phyloP scores from a whole-genome alignment of 2,329 filamentous ascomycete genomes.

The Pseudogymnoascus sp. region DNA sequence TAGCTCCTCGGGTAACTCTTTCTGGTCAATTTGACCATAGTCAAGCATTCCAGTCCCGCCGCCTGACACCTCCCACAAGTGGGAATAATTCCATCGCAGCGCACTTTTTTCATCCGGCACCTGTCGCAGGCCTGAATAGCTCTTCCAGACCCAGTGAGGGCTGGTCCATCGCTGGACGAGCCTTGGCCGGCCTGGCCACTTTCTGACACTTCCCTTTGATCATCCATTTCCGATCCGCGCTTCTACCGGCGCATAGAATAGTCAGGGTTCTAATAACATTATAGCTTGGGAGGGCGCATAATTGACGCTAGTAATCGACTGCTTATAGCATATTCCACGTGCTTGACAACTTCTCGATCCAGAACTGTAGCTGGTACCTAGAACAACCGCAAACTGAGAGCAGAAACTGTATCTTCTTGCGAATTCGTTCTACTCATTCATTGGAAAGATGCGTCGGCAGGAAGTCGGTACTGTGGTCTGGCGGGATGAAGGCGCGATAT shows the following conservation, averaged over 20 bases:
- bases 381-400: not conserved
- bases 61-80: conserved; percentile 13
- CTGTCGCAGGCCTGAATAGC: conserved; percentile 14
- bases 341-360: not conserved
- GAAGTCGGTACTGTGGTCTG: not conserved
- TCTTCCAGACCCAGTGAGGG: conserved; percentile 12
- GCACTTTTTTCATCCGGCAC: conserved; percentile 14
- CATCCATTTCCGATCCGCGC: not conserved
- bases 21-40: conserved; percentile 13
- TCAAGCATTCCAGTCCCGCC: conserved; percentile 13
- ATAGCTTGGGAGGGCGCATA: not conserved
- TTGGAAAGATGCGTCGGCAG: not conserved
- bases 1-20: conserved; percentile 15
- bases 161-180: not conserved
- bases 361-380: not conserved
- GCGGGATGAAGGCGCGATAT: not conserved
- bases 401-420: not conserved
- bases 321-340: not conserved
- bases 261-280: not conserved
- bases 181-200: not conserved
- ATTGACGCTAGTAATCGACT: not conserved
- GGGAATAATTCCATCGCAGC: conserved; percentile 13
- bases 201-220: not conserved
- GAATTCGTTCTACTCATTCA: not conserved
- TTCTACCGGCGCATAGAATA: not conserved